Conservation (phyloP, 306 rosid genomes). For the Castanospermum australe region DNA sequence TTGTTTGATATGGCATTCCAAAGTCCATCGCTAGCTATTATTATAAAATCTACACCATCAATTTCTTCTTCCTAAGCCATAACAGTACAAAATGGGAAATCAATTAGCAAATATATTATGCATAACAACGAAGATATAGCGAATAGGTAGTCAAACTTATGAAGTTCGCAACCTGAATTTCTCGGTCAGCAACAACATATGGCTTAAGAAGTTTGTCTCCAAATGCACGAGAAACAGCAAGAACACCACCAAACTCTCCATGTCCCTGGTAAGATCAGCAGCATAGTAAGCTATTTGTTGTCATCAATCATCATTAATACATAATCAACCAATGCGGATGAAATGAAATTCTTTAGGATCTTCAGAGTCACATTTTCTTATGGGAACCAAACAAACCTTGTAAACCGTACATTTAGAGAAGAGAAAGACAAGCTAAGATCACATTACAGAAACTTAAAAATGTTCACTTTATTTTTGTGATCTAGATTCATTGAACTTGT, state of each 20-base stretch:
- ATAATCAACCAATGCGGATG: background rate
- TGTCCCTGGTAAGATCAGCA: constrained; percentile 59
- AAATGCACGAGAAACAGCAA: constrained; percentile 93
- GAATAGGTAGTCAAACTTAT: constrained; percentile 19
- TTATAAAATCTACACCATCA: constrained; percentile 71
- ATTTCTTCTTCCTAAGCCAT: constrained; percentile 76
- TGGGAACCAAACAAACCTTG: too few relatives aligned
- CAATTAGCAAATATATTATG: constrained; percentile 19
- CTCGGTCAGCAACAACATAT: constrained; percentile 89
- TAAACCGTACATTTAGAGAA: too few relatives aligned
- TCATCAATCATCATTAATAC: background rate
- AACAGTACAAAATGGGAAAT: constrained; percentile 12
- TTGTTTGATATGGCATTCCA: constrained; percentile 86
- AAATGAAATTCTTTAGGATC: too few relatives aligned
- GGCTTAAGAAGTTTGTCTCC: constrained; percentile 86
- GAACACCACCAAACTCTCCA: constrained; percentile 95
- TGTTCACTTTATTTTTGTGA: too few relatives aligned
- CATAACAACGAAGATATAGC: background rate
- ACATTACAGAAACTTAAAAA: too few relatives aligned
- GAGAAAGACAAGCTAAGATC: too few relatives aligned
- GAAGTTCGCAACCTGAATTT: constrained; percentile 62
- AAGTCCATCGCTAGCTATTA: constrained; percentile 88
- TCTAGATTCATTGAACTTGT: too few relatives aligned
- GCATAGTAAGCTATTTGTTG: constrained; percentile 3
- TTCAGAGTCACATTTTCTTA: too few relatives aligned